Percentiles rank a stretch among this genome's conserved stretches.
Evolutionary conservation across 1,284 basidiomycete genomes (phyloP).

Genomic region (Irpex sp.): DNA sequence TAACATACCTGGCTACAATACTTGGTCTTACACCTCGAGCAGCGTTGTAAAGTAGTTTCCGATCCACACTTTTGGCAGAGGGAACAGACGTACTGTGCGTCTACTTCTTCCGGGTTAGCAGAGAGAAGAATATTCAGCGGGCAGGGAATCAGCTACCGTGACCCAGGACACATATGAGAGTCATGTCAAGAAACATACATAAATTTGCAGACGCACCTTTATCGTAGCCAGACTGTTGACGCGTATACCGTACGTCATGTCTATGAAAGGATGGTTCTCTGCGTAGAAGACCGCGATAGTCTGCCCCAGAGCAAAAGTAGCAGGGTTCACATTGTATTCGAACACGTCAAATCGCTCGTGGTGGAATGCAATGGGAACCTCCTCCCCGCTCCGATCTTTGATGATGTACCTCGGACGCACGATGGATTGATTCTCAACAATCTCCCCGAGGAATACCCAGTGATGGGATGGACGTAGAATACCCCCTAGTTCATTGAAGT

Average conservation of each 20-base stretch:
- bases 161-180: neutral
- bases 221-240: neutral
- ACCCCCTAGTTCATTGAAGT: neutral
- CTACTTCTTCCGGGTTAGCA: neutral
- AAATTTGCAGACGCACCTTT: neutral
- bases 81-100: neutral
- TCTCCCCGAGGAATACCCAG: neutral
- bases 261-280: neutral
- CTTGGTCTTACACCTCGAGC: neutral
- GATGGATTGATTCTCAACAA: neutral
- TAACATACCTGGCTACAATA: neutral
- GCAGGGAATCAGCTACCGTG: neutral
- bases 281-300: neutral
- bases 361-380: neutral
- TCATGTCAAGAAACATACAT: neutral
- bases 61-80: neutral
- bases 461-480: neutral
- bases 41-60: neutral
- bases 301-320: neutral
- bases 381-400: neutral
- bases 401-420: neutral
- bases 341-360: neutral
- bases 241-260: neutral
- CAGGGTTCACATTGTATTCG: neutral
- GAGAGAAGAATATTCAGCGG: neutral